These are phyloP conservation scores for Penicillium psychrosexuale DNA, from an alignment of 2,329 filamentous ascomycete species.

Conservation along the genomic window DNA sequence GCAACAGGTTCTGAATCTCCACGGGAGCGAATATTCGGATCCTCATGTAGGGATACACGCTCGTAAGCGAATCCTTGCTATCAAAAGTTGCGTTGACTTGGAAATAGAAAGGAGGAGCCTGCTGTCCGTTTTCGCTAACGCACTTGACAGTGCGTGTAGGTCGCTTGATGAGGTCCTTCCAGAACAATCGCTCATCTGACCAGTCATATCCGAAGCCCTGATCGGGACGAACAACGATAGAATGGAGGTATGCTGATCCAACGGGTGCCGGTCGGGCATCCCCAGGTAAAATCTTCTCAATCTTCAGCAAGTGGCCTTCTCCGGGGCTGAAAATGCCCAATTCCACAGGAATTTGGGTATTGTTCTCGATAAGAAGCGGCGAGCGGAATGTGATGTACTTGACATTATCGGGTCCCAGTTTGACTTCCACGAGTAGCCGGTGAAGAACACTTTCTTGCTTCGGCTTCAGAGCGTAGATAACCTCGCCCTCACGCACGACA, in stretches of 20 bases:
- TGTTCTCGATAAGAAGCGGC: slow-evolving; percentile 87
- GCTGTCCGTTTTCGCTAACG: slow-evolving; percentile 76
- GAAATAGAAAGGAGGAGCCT: slow-evolving; percentile 84
- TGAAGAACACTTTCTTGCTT: slow-evolving; percentile 82
- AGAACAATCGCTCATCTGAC: slow-evolving; percentile 86
- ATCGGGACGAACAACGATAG: slow-evolving; percentile 81
- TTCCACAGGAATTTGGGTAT: slow-evolving; percentile 93
- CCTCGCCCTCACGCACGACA: slow-evolving; percentile 91
- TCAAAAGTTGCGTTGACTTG: slow-evolving; percentile 87
- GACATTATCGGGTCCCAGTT: slow-evolving; percentile 87
- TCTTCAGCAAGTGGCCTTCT: slow-evolving; percentile 88
- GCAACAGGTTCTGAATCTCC: slow-evolving; percentile 88
- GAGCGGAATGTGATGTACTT: slow-evolving; percentile 97
- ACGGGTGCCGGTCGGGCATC: slow-evolving; percentile 87
- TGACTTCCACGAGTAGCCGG: slow-evolving; percentile 86
- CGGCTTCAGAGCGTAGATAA: slow-evolving; percentile 82
- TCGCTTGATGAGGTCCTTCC: slow-evolving; percentile 82
- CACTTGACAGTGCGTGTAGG: slow-evolving; percentile 87
- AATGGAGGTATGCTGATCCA: slow-evolving; percentile 86
- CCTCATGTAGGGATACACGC: slow-evolving; percentile 90
- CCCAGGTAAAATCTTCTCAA: slow-evolving; percentile 93
- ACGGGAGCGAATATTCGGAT: slow-evolving; percentile 88
- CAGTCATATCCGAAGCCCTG: slow-evolving; percentile 95
- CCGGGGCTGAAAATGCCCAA: slow-evolving; percentile 84
- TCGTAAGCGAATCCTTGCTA: slow-evolving; percentile 75